Percentiles rank a stretch among this genome's conserved stretches.
phyloP scores from a whole-genome alignment of 148 eudicot genomes.

The Tetragonia tetragonoides region DNA sequence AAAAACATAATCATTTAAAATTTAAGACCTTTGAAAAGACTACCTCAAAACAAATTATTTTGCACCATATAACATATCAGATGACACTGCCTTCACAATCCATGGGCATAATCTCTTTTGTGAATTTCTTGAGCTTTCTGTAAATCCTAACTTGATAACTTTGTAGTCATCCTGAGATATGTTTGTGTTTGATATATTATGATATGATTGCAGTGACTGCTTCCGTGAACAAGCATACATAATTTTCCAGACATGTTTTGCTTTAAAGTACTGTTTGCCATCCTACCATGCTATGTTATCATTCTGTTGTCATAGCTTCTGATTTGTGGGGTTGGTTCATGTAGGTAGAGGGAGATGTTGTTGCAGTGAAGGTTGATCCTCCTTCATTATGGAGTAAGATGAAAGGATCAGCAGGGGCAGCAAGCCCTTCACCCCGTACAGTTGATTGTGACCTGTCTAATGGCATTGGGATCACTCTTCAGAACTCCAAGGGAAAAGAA shows the following conservation, averaged over 20 bases:
- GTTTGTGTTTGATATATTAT: neutral
- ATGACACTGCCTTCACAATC: too few species aligned
- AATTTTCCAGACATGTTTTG: too few species aligned
- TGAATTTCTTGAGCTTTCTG: neutral
- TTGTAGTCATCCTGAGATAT: neutral
- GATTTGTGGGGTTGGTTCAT: conserved; percentile 11
- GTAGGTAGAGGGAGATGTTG: conserved; percentile 88
- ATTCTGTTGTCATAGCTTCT: neutral
- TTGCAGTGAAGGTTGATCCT: conserved; percentile 71
- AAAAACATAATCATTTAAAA: too few species aligned
- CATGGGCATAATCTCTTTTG: too few species aligned
- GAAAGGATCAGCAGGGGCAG: conserved; percentile 60
- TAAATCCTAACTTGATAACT: neutral
- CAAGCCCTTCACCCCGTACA: conserved; percentile 27
- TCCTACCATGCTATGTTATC: neutral
- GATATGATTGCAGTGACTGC: neutral
- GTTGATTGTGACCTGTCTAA: conserved; percentile 30
- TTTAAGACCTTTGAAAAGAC: too few species aligned
- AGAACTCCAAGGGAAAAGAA: conserved; percentile 47
- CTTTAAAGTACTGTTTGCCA: neutral
- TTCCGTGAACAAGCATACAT: neutral
- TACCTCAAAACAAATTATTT: too few species aligned
- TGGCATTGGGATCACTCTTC: conserved; percentile 23
- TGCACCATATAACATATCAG: too few species aligned
- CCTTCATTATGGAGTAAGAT: conserved; percentile 69